Evolutionary conservation across 495 filamentous ascomycete species (phyloP), one percentile per base, ranked within the genome.

Genomic region (Xylaria palmicola): DNA sequence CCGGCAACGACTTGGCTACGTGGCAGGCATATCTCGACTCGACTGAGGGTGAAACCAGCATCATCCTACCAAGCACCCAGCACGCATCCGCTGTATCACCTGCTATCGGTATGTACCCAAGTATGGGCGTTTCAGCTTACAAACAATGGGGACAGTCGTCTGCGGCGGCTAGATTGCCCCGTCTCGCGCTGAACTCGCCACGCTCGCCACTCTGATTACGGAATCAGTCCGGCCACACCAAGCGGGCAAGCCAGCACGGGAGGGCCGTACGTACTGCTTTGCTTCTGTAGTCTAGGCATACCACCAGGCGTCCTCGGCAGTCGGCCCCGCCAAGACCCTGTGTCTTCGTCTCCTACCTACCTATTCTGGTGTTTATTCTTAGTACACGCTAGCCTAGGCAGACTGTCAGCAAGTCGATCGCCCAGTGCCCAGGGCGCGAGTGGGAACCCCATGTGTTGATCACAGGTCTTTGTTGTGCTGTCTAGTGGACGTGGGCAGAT

Each of bases 381-480:
- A 55, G 51, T 34, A 51, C 17, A 53, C 50, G 39, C 50, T 53
- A 53, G 20, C 8, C 34, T 17, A 24, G 32, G 19, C 34, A 24
- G 34, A 39, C 4, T 17, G 50, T 37, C 34, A 53, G 50, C 48
- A 51, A 51, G 48, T 36, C 48, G 48, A 55, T 55, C 34, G 36
- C 51, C 51, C 24, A 55, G 51, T n/a, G n/a, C n/a, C n/a, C n/a
- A n/a, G n/a, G n/a, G 10, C 51, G 36, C 51, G 51, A n/a, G n/a
- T n/a, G 51, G 41, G 41, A 40, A 19, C 6, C 29, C 55, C 55
- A 24, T 57, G 55, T 24, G n/a, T 57, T 47, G 55, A 57, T 57
- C 55, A 41, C 55, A 48, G 32, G 10, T 32, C 10, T n/a, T n/a
- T n/a, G n/a, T 26, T 47, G 3, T 27, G n/a, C 22, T 26, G 53